Evolutionary conservation across 768 basidiomycete genomes (phyloP), one percentile per base, ranked within the genome.

Genomic region (Collybia sp.): DNA sequence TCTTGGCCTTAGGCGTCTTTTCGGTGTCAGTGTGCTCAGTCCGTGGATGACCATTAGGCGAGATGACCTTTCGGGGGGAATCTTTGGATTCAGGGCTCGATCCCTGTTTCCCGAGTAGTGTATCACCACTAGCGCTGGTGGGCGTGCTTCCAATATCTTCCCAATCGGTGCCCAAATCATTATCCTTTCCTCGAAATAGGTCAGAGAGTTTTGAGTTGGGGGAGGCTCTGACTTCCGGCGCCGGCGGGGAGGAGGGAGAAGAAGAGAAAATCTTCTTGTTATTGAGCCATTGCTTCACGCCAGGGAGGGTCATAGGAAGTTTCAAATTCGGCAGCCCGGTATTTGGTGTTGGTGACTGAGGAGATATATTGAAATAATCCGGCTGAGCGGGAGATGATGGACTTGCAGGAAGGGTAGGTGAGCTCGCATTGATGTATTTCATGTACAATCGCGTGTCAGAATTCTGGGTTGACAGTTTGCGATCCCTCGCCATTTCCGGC

Each of bases 231-330:
- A 49, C 56, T 53, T 62, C 68, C 17, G 58, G 45, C 34, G 54
- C 42, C 37, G 65, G 59, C 18, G 61, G 51, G 20, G 67, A 50
- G 19, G 64, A 57, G 12, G 65, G 54, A 13, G 68, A 58, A 5
- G 68, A 65, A 6, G 75, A 65, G 47, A 79, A 77, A 16, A 76
- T 66, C 58, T 76, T 82, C 61, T 80, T 81, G 39, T 81, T 80
- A 47, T 70, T 84, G 37, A 90, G 61, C 88, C 88, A 91, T 55
- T 85, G 87, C 62, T 82, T 84, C 18, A 90, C 88, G 17, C 82
- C 88, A 43, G 87, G 83, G 15, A 86, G 71, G 15, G 79, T 88
- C 61, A 79, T 87, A 1, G 88, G 88, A 40, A 91, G 68, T 55
- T 82, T 73, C 48, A 63, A 50, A 36, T 63, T 63, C 35, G 66